Conservation (phyloP, 306 rosid genomes). For the Glycine tomentella region DNA sequence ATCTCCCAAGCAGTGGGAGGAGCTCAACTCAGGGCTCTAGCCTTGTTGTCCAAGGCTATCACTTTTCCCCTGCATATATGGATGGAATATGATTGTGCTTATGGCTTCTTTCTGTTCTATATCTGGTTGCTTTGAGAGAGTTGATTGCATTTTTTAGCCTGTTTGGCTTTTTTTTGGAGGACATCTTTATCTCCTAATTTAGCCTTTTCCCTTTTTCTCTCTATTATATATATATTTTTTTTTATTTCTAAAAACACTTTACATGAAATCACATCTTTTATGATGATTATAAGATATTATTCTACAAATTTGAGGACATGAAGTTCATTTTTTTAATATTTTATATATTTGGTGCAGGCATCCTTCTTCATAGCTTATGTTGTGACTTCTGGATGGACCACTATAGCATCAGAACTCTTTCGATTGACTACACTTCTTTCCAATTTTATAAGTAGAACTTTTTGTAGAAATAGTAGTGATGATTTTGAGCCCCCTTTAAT, state of each 20-base stretch:
- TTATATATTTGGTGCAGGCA: constrained; percentile 66
- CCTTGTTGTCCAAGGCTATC: not conserved
- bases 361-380: constrained; percentile 85
- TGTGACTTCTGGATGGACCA: constrained; percentile 71
- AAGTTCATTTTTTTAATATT: constrained; percentile 33
- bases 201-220: not conserved
- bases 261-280: not conserved
- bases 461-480: constrained; percentile 41
- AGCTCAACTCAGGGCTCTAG: not conserved
- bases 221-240: not conserved
- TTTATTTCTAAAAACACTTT: not conserved
- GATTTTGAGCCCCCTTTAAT: constrained; percentile 71
- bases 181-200: no score
- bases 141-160: not conserved
- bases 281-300: constrained; percentile 14
- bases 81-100: not conserved
- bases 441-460: constrained; percentile 52
- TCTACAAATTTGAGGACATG: constrained; percentile 4
- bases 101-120: not conserved
- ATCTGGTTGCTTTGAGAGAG: not conserved
- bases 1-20: not conserved
- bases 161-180: not conserved
- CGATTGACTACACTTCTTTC: constrained; percentile 57
- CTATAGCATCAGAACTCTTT: constrained; percentile 70
- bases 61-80: not conserved